A percentile compares a stretch with the other conserved stretches of the same genome.
These are phyloP conservation scores for Celoporthe dispersa DNA, from an alignment of 2,329 filamentous ascomycete species.

Conservation along the genomic window DNA sequence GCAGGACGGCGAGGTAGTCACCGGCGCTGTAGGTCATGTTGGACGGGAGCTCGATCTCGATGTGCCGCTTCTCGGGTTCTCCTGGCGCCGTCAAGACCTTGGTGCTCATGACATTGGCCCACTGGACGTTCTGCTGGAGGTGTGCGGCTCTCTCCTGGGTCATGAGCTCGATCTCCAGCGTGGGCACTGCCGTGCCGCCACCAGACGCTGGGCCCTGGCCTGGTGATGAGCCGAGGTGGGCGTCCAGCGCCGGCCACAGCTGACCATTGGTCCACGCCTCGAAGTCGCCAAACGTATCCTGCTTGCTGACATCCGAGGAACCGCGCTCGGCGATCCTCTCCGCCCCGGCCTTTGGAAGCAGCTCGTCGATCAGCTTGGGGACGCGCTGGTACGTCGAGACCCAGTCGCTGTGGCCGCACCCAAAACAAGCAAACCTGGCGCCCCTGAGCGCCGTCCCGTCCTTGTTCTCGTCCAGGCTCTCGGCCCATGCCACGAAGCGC, in stretches of 20 bases:
- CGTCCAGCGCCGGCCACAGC: conserved; percentile 54
- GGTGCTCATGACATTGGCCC: conserved; percentile 62
- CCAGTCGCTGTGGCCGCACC: conserved; percentile 63
- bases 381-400: conserved; percentile 68
- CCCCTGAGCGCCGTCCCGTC: conserved; percentile 54
- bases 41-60: conserved; percentile 70
- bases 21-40: conserved; percentile 71
- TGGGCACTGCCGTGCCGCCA: neutral
- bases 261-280: conserved; percentile 68
- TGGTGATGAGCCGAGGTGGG: conserved; percentile 20
- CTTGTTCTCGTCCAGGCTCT: conserved; percentile 51
- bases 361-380: conserved; percentile 64
- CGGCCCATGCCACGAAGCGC: conserved; percentile 70
- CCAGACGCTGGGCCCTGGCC: neutral
- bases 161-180: conserved; percentile 54
- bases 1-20: conserved; percentile 77
- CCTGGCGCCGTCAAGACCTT: conserved; percentile 47
- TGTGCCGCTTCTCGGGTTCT: conserved; percentile 58
- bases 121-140: conserved; percentile 66
- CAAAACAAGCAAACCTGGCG: conserved; percentile 71
- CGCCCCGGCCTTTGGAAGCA: conserved; percentile 54
- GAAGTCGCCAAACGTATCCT: conserved; percentile 70
- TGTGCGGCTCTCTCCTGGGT: conserved; percentile 56
- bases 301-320: conserved; percentile 61
- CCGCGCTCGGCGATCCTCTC: conserved; percentile 35